Evolutionary conservation across 768 basidiomycete genomes (phyloP), one percentile per base, ranked within the genome.

Genomic region (Dictyophora rubrovolvata): DNA sequence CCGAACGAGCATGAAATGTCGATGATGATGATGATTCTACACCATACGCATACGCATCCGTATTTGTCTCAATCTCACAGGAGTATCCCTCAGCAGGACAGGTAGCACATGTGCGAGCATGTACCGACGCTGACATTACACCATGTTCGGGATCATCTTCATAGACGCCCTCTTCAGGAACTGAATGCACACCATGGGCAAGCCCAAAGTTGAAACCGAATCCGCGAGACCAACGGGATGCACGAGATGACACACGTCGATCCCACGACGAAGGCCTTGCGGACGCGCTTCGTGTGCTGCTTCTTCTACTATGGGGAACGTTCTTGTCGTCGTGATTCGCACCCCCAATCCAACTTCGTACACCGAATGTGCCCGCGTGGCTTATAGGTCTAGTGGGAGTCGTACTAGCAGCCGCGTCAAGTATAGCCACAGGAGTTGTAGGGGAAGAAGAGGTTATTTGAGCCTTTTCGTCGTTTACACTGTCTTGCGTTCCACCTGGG

Each of bases 351-450:
- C 57, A 56, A 36, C 57, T 51, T 33, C 35, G 36, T 20, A 59
- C 33, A 10, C 57, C 57, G 50, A 59, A 59, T n/a, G 57, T 59
- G 5, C 57, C 57, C 1, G 33, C 57, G 22, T 56, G 37, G 17
- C 23, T 49, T 28, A 8, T 7, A 51, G 21, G 50, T 33, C 20
- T 42, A 42, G 42, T 42, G 11, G 42, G 42, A 42, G 28, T 28
- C 2, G 28, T 28, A 28, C 28, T 28, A 28, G 28, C 28, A 28
- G 28, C 28, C 28, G 28, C 28, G 7, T 28, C 28, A 28, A 28
- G 28, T 28, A 28, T 28, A 28, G 28, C 7, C 28, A 7, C 42
- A 12, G 42, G 10, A n/a, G 42, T n/a, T 42, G 42, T 4, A 12
- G n/a, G 10, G 42, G 42, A 4, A 14, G 42, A n/a, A 42, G n/a